These are phyloP conservation scores for Gnomoniopsis smithogilvyi DNA, from an alignment of 2,329 filamentous ascomycete species.

Conservation along the genomic window DNA sequence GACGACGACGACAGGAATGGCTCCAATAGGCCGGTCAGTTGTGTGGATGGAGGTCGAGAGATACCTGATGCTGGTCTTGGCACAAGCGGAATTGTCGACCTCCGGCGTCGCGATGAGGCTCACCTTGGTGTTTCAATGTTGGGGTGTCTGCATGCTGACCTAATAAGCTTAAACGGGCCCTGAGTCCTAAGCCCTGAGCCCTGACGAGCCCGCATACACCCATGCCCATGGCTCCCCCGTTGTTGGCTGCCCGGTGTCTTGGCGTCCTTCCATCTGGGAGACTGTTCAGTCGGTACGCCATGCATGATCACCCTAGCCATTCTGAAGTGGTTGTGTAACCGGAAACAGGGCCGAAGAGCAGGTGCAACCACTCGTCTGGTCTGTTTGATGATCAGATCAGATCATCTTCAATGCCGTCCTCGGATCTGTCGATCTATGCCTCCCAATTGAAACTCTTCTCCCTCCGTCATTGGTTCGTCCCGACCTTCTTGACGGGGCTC, in stretches of 20 bases:
- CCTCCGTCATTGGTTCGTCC: conserved; percentile 1
- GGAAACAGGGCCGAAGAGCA: conserved; percentile 8
- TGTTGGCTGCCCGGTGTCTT: background rate
- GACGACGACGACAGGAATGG: background rate
- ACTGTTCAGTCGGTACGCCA: background rate
- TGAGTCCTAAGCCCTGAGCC: too few relatives aligned
- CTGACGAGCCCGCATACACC: too few relatives aligned
- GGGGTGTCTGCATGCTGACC: background rate
- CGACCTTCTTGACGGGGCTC: background rate
- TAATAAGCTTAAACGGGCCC: background rate
- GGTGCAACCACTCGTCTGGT: background rate
- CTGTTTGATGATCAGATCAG: background rate
- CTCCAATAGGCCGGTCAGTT: background rate
- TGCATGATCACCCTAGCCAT: conserved; percentile 11
- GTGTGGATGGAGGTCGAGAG: background rate
- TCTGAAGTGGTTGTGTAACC: conserved; percentile 15
- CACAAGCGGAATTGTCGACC: conserved; percentile 5
- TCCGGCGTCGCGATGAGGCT: conserved; percentile 3
- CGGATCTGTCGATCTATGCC: conserved; percentile 15
- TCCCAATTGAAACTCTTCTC: conserved; percentile 6
- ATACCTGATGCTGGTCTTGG: background rate
- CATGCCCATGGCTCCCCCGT: background rate
- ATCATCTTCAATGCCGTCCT: conserved; percentile 9
- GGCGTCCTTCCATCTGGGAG: background rate
- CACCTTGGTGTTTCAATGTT: background rate